Base-by-base conservation (phyloP, 176 grass and related monocot species). In the Pontederia crassipes region DNA sequence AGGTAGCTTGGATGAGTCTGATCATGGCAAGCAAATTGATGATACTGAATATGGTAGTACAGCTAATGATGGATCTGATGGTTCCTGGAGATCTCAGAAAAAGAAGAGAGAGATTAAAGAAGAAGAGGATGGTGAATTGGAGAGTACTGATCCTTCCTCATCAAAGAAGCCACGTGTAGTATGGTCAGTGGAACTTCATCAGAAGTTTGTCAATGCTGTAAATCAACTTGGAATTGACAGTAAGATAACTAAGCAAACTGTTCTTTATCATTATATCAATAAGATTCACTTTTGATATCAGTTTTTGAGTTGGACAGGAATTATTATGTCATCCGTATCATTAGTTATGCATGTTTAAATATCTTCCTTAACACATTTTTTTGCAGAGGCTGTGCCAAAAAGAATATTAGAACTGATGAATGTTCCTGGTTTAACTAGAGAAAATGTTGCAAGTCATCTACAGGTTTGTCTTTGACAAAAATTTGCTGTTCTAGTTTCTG, bases 341-440 rank as follows among this genome's bases (percentile, higher is more conserved):
- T 7, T 40, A 40, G 32, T 40, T 24, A 40, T 40, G 32, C 32
- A 40, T 40, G 6, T 40, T 40, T 40, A 40, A 7, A 40, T 40
- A 40, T 40, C 32, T 40, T 7, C 32, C 2, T 40, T 40, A 40
- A 40, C 32, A 40, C 2, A 3, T 40, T 40, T 40, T 40, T 40
- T 72, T 85, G 62, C 84, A 98, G 94, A 92, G 73, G 94, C 94
- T 59, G 94, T 98, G 49, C 94, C 94, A 61, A 98, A 98, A 79
- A 93, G 86, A 83, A 98, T 98, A 76, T 79, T 98, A 58, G 94
- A 98, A 67, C 74, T 98, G 79, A 98, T 98, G 94, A 93, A 89
- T 81, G 88, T 98, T 56, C 94, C 94, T 55, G 94, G 94, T 66
- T 86, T 98, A 77, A 98, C 94, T 10, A 88, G 94, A 74, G 94